Percentiles rank a stretch among this genome's conserved stretches.
phyloP scores from a whole-genome alignment of 306 rosid genomes.

The Cicer chorassanicum region DNA sequence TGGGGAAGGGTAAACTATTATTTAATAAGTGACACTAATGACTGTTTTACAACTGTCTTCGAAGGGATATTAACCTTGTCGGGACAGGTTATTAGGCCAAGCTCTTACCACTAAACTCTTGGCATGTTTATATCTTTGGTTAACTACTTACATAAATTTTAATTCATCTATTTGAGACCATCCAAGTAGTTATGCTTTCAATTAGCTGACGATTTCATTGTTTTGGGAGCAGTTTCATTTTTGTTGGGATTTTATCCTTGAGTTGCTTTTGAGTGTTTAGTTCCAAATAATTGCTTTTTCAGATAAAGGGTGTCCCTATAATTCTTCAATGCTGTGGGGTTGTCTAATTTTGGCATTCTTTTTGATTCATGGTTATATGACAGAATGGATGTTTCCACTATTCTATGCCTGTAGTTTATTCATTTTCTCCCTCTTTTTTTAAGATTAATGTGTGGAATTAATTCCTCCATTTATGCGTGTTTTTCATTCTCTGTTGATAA shows the following conservation, averaged over 20 bases:
- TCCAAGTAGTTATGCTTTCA: neutral
- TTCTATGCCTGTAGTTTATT: slow-evolving; percentile 20
- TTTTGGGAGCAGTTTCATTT: slow-evolving; percentile 24
- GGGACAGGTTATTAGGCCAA: no score
- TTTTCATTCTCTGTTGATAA: slow-evolving; percentile 30
- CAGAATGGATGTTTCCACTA: slow-evolving; percentile 23
- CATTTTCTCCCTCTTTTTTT: neutral
- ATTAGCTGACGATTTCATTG: slow-evolving; percentile 2
- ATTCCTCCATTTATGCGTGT: neutral
- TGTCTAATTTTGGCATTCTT: slow-evolving; percentile 21
- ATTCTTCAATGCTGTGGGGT: neutral
- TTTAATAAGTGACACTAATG: no score
- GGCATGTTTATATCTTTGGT: no score
- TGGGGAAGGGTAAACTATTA: no score
- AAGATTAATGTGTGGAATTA: neutral
- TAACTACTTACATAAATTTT: slow-evolving; percentile 26
- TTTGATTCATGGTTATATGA: slow-evolving; percentile 30
- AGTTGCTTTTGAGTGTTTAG: slow-evolving; percentile 15
- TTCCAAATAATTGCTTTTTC: slow-evolving; percentile 28
- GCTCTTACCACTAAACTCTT: no score
- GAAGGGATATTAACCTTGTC: no score
- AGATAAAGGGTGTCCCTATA: slow-evolving; percentile 23
- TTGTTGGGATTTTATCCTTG: slow-evolving; percentile 11
- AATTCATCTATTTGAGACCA: slow-evolving; percentile 26
- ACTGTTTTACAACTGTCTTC: no score